Conservation (phyloP, 495 filamentous ascomycete species). For the Aeminium ludgeri region DNA sequence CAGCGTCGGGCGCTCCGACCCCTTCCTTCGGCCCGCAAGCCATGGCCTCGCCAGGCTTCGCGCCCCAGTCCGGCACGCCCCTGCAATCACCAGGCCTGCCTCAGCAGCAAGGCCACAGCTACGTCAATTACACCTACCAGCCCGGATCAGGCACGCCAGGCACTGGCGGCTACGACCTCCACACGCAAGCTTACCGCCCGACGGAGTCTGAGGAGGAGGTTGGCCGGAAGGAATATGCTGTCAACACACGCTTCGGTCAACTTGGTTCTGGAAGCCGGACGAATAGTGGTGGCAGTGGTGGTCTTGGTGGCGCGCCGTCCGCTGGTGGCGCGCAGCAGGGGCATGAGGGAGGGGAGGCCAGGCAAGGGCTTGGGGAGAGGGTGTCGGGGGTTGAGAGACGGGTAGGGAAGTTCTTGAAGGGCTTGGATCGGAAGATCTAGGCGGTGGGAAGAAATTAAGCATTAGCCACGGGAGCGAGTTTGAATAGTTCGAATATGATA, state of each 20-base stretch:
- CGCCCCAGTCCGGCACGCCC: conserved; percentile 1
- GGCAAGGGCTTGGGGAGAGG: conserved; percentile 43
- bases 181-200: conserved; percentile 63
- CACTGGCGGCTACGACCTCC: conserved; percentile 41
- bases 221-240: conserved; percentile 29
- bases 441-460: too few relatives aligned
- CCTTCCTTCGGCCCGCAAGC: conserved; percentile 16
- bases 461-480: too few relatives aligned
- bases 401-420: conserved; percentile 69
- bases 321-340: conserved; percentile 22
- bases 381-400: conserved; percentile 59
- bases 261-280: too few relatives aligned
- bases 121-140: conserved; percentile 18
- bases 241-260: too few relatives aligned
- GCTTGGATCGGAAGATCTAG: too few relatives aligned
- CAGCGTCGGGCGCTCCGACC: conserved; percentile 4
- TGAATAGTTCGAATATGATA: too few relatives aligned
- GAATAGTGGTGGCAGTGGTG: too few relatives aligned
- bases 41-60: conserved; percentile 11
- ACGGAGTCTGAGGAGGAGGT: conserved; percentile 41
- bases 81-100: conserved; percentile 8
- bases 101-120: conserved; percentile 6
- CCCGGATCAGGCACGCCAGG: conserved; percentile 16
- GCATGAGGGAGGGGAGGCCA: conserved; percentile 2
- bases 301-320: too few relatives aligned